Evolutionary conservation across 1,139 yeast species (phyloP), one percentile per base, ranked within the genome.

Genomic region (Groenewaldozyma auringiensis): DNA sequence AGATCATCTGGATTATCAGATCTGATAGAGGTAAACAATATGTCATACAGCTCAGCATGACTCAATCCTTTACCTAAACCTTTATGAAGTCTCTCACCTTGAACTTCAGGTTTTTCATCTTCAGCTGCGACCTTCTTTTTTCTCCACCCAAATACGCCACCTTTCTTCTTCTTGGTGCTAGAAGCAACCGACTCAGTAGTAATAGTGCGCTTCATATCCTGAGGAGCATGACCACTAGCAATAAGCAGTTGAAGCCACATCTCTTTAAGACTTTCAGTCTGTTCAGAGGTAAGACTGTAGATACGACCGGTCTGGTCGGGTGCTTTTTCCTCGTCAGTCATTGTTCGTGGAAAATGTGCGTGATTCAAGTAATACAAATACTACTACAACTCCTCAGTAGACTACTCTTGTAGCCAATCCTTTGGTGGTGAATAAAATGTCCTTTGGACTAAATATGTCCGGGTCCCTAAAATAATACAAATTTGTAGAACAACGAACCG

Each of bases 1-100:
- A 80, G 62, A 49, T 81, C 79, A 61, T 87, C 96, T 1, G 89
- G 85, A 32, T 77, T 69, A 57, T 85, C 95, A 40, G 74, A 71
- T 59, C 84, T 76, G 50, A 78, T 60, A 67, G 79, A 72, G 31
- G 66, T 61, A 76, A 83, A 77, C 52, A 82, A 73, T 22, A 75
- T 71, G 3, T 60, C 63, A 45, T 71, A 67, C 14, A 76, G 60
- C 25, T 69, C 68, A 11, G 69, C 71, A 1, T 77, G 70, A 37
- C 74, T 67, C 47, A 59, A 50, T 18, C 50, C 51, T 14, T 54
- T 18, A 16, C 42, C 55, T 17, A 57, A 33, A 6, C 59, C 60
- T 14, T 48, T 45, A 46, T 48, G 45, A 37, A 54, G 51, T 18
- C 50, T 55, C 44, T 56, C 63, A 13, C 52, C 14, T n/a, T 46